phyloP scores from a whole-genome alignment of 148 eudicot species.

The Rhododendron vialii region DNA sequence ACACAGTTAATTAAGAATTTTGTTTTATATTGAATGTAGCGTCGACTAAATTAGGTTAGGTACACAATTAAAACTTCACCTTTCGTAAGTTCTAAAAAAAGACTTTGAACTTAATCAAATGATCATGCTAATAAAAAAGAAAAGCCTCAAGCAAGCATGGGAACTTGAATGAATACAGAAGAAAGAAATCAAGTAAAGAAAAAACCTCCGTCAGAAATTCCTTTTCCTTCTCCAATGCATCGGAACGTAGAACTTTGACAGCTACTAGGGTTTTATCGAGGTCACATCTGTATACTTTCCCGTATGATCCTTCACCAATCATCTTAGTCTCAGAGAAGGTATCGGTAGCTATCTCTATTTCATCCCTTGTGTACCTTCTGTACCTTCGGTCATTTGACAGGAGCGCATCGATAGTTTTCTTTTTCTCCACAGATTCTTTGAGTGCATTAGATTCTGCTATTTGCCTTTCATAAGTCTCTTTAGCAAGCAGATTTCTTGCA shows the following conservation, averaged over 20 bases:
- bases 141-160: neutral
- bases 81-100: neutral
- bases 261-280: slow-evolving; percentile 81
- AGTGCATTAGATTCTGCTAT: slow-evolving; percentile 56
- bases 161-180: slow-evolving; percentile 15
- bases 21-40: no score
- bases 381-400: slow-evolving; percentile 51
- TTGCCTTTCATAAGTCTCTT: slow-evolving; percentile 61
- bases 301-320: slow-evolving; percentile 80
- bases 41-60: no score
- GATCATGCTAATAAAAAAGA: neutral
- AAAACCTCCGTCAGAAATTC: slow-evolving; percentile 64
- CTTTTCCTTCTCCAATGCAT: slow-evolving; percentile 60
- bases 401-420: slow-evolving; percentile 49
- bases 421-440: slow-evolving; percentile 52
- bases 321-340: slow-evolving; percentile 46
- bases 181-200: neutral
- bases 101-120: neutral
- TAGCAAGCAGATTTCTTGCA: slow-evolving; percentile 51
- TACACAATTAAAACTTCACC: neutral
- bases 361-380: slow-evolving; percentile 48
- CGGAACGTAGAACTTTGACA: slow-evolving; percentile 63
- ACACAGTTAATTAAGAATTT: no score
- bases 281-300: slow-evolving; percentile 66
- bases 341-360: slow-evolving; percentile 59